phyloP scores from a whole-genome alignment of 805 yeast genomes.

The Lipomyces yamadae region DNA sequence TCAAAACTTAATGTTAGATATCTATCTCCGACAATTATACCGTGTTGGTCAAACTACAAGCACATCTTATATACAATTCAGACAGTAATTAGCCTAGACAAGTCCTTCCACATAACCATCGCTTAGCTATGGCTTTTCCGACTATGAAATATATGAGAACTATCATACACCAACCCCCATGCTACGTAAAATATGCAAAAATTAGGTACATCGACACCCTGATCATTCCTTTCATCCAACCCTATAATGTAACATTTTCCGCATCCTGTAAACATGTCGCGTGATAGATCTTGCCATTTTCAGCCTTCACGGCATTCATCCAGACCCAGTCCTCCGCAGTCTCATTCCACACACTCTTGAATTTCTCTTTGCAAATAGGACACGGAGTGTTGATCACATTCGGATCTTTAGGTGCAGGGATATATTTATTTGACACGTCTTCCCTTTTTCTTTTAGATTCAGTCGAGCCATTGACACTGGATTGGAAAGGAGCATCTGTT shows the following conservation, averaged over 20 bases:
- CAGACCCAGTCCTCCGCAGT: slow-evolving; percentile 82
- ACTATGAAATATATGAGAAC: not conserved
- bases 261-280: slow-evolving; percentile 73
- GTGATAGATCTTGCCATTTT: slow-evolving; percentile 60
- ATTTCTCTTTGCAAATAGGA: slow-evolving; percentile 71
- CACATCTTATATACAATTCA: not conserved
- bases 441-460: slow-evolving; percentile 45
- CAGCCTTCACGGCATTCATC: slow-evolving; percentile 63
- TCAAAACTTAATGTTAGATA: not conserved
- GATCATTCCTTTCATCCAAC: slow-evolving; percentile 11
- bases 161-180: not conserved
- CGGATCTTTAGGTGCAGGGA: slow-evolving; percentile 68
- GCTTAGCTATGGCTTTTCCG: not conserved
- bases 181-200: not conserved
- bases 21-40: not conserved
- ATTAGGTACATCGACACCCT: not conserved
- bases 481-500: slow-evolving; percentile 24
- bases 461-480: slow-evolving; percentile 26
- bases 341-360: slow-evolving; percentile 70
- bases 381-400: slow-evolving; percentile 63
- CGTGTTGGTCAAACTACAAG: not conserved
- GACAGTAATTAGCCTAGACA: not conserved
- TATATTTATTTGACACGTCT: slow-evolving; percentile 50
- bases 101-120: not conserved
- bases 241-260: slow-evolving; percentile 25